These are phyloP conservation scores for Lecanicillium sp. DNA, from an alignment of 2,329 filamentous ascomycete genomes.

Conservation along the genomic window DNA sequence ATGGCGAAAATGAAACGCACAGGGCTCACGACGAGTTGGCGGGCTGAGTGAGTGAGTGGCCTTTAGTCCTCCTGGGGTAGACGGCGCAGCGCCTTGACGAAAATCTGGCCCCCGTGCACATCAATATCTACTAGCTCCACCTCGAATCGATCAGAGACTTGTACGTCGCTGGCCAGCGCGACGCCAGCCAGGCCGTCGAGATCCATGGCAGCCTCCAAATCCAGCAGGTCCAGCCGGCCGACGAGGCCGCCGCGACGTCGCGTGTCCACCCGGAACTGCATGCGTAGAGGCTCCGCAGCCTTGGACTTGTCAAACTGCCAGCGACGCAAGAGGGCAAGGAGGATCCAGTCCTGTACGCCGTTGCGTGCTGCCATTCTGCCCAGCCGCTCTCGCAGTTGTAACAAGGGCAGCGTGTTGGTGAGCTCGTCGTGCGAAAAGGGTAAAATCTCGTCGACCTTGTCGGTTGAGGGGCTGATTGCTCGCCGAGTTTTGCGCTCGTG, in stretches of 20 bases:
- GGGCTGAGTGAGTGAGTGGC: too few species aligned
- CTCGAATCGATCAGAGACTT: slow-evolving; percentile 43
- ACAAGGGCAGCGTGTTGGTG: slow-evolving; percentile 36
- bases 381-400: slow-evolving; percentile 46
- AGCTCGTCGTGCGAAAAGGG: slow-evolving; percentile 36
- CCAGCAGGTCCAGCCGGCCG: slow-evolving; percentile 44
- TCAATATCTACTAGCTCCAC: slow-evolving; percentile 48
- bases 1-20: too few species aligned
- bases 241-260: slow-evolving; percentile 24
- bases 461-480: slow-evolving; percentile 16
- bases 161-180: slow-evolving; percentile 32
- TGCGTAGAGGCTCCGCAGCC: slow-evolving; percentile 29
- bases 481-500: slow-evolving; percentile 29
- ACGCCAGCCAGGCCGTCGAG: slow-evolving; percentile 28
- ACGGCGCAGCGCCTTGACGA: slow-evolving; percentile 32
- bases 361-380: slow-evolving; percentile 30
- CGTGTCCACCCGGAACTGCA: slow-evolving; percentile 38
- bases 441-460: slow-evolving; percentile 28
- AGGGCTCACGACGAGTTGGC: too few species aligned
- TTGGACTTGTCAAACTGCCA: slow-evolving; percentile 41
- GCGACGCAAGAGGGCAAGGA: slow-evolving; percentile 51
- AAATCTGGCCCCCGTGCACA: slow-evolving; percentile 35
- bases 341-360: slow-evolving; percentile 44
- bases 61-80: neutral
- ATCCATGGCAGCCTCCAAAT: slow-evolving; percentile 33